Base-by-base conservation (phyloP, 2,329 filamentous ascomycete species). In the Cercospora beticola region DNA sequence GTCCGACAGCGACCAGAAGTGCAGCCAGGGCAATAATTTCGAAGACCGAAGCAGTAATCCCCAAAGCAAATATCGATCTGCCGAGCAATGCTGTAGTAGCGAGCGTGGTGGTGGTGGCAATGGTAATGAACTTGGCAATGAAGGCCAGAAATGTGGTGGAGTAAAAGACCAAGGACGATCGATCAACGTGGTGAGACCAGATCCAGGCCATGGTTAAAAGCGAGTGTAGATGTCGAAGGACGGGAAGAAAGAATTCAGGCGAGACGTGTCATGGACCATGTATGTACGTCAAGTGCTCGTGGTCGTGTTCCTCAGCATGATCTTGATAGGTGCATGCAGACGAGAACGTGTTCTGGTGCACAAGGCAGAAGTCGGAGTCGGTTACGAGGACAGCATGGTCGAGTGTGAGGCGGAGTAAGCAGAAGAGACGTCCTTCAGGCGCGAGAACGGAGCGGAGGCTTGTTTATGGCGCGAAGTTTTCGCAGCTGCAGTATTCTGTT, bases 1-100 rank as follows among this genome's bases (percentile, higher is more conserved):
- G 40, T 14, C 30, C 67, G 12, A 69, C 33, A 10, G 68, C 66
- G 12, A 66, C 66, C 26, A 72, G 65, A 46, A 74, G 66, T 6
- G 68, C 65, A 46, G 69, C 40, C 18, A 75, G 52, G 31, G 72
- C 66, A 43, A 75, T 63, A 10, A 74, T 69, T 12, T 75, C 71
- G 52, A 75, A 67, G 9, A 70, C 63, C 16, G 70, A 72, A 49
- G 72, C 73, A n/a, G 67, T 67, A 4, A 73, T 59, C 9, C 68
- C 71, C 23, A 71, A 54, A n/a, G 62, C 65, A 59, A 72, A 70
- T 21, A 69, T 62, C 7, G 67, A 49, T 43, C 54, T 60, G 10
- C 31, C 30, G 6, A 33, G 30, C 26, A 72, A 54, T n/a, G 65
- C 63, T 30, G 67, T 67, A 23, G 70, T 69, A 28, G 72, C 70